These are phyloP conservation scores for Zygoascus sp. DNA, from an alignment of 1,139 yeast species.

Conservation along the genomic window DNA sequence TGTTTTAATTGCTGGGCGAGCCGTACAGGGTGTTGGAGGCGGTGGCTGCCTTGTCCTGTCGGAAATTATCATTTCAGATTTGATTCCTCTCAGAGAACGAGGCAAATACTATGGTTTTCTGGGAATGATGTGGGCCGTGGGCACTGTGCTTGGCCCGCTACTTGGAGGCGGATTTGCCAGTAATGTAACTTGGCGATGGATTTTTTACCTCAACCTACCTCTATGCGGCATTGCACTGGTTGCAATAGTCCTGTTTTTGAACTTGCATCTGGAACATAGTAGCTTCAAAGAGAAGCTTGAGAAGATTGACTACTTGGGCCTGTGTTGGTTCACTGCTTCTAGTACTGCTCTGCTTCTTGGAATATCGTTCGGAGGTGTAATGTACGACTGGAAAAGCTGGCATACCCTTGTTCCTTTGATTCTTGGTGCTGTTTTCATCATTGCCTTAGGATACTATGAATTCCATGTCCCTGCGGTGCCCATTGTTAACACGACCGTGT, in stretches of 20 bases:
- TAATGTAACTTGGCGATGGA: slow-evolving; percentile 71
- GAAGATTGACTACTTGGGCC: slow-evolving; percentile 48
- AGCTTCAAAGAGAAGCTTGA: slow-evolving; percentile 40
- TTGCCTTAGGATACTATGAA: slow-evolving; percentile 47
- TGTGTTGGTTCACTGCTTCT: slow-evolving; percentile 41
- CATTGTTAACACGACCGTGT: slow-evolving; percentile 41
- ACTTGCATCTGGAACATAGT: slow-evolving; percentile 49
- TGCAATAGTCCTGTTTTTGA: slow-evolving; percentile 46
- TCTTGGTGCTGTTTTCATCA: slow-evolving; percentile 46
- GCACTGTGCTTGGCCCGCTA: slow-evolving; percentile 61
- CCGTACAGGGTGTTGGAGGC: slow-evolving; percentile 68
- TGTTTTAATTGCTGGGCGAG: slow-evolving; percentile 65
- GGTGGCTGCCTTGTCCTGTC: slow-evolving; percentile 63
- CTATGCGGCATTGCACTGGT: slow-evolving; percentile 55
- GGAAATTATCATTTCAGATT: slow-evolving; percentile 54
- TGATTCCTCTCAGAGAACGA: slow-evolving; percentile 56
- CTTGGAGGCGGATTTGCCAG: slow-evolving; percentile 64
- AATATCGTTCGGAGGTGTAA: slow-evolving; percentile 48
- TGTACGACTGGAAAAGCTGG: slow-evolving; percentile 49
- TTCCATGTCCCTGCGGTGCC: slow-evolving; percentile 45
- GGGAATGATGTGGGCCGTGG: slow-evolving; percentile 41
- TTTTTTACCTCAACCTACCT: slow-evolving; percentile 68
- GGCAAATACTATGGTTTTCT: slow-evolving; percentile 45
- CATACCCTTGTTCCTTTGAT: slow-evolving; percentile 52
- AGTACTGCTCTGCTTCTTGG: slow-evolving; percentile 46